Evolutionary conservation across 2,329 filamentous ascomycete species (phyloP).

Genomic region (Xylariales sp.): DNA sequence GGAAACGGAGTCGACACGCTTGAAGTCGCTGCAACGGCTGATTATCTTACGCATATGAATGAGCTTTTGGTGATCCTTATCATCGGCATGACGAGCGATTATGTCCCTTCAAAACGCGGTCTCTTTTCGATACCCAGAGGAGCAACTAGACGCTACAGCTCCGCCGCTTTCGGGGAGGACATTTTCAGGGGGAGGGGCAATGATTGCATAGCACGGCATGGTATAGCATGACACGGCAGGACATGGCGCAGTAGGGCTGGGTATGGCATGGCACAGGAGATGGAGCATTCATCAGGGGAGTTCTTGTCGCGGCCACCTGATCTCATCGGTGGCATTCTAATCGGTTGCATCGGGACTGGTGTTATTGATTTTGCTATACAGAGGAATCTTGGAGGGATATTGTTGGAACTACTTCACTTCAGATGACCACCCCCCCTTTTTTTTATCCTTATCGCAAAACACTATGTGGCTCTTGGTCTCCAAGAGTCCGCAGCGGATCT

Average conservation of each 20-base stretch:
- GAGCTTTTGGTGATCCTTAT: background rate
- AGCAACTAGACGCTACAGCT: background rate
- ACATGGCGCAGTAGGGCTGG: constrained; percentile 3
- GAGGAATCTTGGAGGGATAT: too few relatives aligned
- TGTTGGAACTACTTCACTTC: too few relatives aligned
- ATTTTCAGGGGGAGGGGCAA: background rate
- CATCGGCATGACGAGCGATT: background rate
- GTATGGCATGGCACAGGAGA: too few relatives aligned
- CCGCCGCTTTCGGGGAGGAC: background rate
- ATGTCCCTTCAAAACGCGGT: background rate
- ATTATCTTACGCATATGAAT: constrained; percentile 17
- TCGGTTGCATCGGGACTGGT: constrained; percentile 6
- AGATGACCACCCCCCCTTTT: too few relatives aligned
- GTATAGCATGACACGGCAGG: constrained; percentile 7
- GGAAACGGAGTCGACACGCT: constrained; percentile 48
- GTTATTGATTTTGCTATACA: too few relatives aligned
- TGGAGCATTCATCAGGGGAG: constrained; percentile 6
- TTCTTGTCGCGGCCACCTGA: constrained; percentile 4
- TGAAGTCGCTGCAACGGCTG: too few relatives aligned
- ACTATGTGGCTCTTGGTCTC: constrained; percentile 6
- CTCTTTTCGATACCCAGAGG: constrained; percentile 5
- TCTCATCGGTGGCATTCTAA: constrained; percentile 2
- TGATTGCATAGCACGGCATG: background rate
- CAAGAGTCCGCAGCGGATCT: constrained; percentile 6
- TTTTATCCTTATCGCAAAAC: too few relatives aligned